Base-by-base conservation (phyloP, 2,329 filamentous ascomycete species). In the Aspergillus brunneoviolaceus region DNA sequence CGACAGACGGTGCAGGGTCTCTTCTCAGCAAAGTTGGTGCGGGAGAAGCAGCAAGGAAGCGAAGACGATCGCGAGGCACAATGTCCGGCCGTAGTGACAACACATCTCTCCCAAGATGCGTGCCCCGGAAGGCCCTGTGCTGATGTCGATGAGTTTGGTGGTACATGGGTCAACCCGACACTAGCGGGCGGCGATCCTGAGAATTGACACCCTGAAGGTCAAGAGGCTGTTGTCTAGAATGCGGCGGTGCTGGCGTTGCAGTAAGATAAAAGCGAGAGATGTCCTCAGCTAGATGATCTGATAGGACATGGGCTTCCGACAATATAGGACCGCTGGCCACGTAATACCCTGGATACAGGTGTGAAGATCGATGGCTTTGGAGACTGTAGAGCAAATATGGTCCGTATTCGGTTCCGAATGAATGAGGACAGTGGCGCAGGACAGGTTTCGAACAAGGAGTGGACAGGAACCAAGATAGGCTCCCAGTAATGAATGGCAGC, bases 1-100 rank as follows among this genome's bases (percentile, higher is more conserved):
- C 59, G 5, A 61, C 58, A 31, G 58, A 63, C 21, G 67, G 60
- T 27, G 63, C 53, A 23, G 70, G 64, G 27, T 62, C 65, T 70
- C 69, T 67, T 59, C 62, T 70, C 33, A 74, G 64, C n/a, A 76
- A 58, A 2, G 71, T 65, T 5, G 74, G 68, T 23, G 62, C 55
- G 21, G 62, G 59, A 12, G 67, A 35, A 16, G 59, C 50, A 10
- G 69, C 60, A 27, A 71, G 50, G 42, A 67, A 59, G 42, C 70
- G 69, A 14, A 70, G 53, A 59, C 63, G 65, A 51, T 72, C 56
- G 33, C 58, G 56, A 19, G 74, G 70, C 21, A 75, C 58, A 27
- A 69, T 64, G 39, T 70, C 68, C 35, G 72, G 69, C 49, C 64
- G 67, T 55, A 60, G 55, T 23, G 60, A 65, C 33, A 60, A 45